Evolutionary conservation across 305 asterid species (phyloP).

Genomic region (Fraxinus latifolia): DNA sequence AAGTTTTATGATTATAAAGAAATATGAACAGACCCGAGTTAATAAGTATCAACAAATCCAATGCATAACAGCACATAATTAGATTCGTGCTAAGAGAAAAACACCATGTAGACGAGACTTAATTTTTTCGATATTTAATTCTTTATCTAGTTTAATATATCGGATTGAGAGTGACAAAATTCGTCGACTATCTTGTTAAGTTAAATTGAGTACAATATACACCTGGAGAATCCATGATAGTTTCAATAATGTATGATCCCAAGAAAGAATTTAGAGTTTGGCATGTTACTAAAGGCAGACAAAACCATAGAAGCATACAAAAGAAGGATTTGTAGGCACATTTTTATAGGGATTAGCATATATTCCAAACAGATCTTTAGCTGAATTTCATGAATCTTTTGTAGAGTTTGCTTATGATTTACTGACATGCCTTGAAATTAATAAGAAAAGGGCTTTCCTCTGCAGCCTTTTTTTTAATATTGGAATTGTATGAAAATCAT

Average conservation of each 20-base stretch:
- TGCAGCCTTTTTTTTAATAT: constrained; percentile 3
- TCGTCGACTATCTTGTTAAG: background rate
- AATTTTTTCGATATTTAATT: background rate
- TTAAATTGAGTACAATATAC: background rate
- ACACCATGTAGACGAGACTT: background rate
- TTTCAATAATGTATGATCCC: constrained; percentile 40
- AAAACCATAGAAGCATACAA: constrained; percentile 32
- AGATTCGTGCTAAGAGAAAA: background rate
- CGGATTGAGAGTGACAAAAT: background rate
- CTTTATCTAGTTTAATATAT: too few species aligned
- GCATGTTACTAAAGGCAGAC: constrained; percentile 70
- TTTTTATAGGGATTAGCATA: constrained; percentile 55
- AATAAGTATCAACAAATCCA: background rate
- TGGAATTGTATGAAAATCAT: constrained; percentile 54
- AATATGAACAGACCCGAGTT: background rate
- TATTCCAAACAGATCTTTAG: constrained; percentile 44
- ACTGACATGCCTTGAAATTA: constrained; percentile 35
- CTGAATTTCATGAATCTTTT: constrained; percentile 27
- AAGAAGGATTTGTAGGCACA: constrained; percentile 30
- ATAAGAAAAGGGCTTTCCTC: constrained; percentile 29
- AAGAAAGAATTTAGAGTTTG: constrained; percentile 59
- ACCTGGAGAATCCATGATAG: constrained; percentile 9
- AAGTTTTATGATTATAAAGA: background rate
- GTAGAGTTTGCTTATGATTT: constrained; percentile 26
- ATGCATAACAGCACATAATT: background rate